Conservation (phyloP, 768 basidiomycete species). For the Leccinum uliginosum region DNA sequence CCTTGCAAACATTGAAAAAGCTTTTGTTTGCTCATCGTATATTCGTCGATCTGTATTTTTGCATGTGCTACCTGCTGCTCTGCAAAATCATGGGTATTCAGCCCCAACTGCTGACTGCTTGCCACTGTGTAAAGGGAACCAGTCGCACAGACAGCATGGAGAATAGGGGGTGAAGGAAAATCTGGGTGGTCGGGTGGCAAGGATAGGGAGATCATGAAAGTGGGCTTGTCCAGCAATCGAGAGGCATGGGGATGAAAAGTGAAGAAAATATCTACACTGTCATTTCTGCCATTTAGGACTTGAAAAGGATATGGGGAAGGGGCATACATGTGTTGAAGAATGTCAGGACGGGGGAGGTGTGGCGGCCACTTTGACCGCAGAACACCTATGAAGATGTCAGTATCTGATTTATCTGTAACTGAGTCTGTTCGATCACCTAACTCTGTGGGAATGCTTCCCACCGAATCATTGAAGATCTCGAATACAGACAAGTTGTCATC, state of each 20-base stretch:
- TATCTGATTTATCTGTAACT: background rate
- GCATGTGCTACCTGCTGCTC: slow-evolving; percentile 60
- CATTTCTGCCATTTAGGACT: background rate
- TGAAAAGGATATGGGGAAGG: background rate
- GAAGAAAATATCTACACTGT: slow-evolving; percentile 77
- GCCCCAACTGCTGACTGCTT: slow-evolving; percentile 18
- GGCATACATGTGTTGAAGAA: slow-evolving; percentile 65
- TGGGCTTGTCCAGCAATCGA: slow-evolving; percentile 62
- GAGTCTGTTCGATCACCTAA: slow-evolving; percentile 4
- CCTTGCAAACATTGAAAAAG: slow-evolving; percentile 63
- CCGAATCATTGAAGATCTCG: background rate
- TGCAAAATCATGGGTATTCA: slow-evolving; percentile 41
- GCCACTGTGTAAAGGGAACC: slow-evolving; percentile 74
- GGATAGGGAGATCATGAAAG: slow-evolving; percentile 60
- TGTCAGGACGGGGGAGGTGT: slow-evolving; percentile 55
- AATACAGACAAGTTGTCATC: background rate
- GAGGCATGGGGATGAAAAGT: slow-evolving; percentile 69
- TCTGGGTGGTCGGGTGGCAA: slow-evolving; percentile 65
- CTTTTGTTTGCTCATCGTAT: slow-evolving; percentile 48
- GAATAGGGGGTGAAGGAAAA: slow-evolving; percentile 65
- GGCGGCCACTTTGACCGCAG: slow-evolving; percentile 48
- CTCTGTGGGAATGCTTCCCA: background rate
- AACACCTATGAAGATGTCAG: slow-evolving; percentile 14
- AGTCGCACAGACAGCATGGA: slow-evolving; percentile 86
- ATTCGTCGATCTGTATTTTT: slow-evolving; percentile 43